Evolutionary conservation across 495 filamentous ascomycete species (phyloP).

Genomic region (Cercophora sp.): DNA sequence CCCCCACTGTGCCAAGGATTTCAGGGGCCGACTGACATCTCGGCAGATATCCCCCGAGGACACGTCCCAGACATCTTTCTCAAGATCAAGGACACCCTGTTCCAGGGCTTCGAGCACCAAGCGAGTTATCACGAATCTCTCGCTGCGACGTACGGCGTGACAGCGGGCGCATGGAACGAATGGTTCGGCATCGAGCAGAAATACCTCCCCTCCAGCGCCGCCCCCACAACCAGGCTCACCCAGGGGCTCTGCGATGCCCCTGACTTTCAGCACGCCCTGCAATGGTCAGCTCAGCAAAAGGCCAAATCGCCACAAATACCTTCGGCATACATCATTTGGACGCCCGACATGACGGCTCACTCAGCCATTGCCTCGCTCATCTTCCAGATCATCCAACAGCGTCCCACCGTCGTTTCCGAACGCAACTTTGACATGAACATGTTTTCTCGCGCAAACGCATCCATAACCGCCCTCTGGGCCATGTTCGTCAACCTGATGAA

Average conservation of each 20-base stretch:
- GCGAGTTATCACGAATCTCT: constrained; percentile 16
- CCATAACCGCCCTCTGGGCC: constrained; percentile 11
- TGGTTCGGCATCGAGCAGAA: constrained; percentile 17
- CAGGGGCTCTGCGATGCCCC: constrained; percentile 19
- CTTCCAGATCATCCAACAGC: constrained; percentile 18
- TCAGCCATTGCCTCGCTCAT: constrained; percentile 13
- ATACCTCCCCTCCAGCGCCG: constrained; percentile 11
- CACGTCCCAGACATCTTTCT: constrained; percentile 9
- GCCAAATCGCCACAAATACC: constrained; percentile 3
- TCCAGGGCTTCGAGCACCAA: constrained; percentile 9
- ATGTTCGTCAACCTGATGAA: constrained; percentile 8
- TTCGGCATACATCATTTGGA: constrained; percentile 14
- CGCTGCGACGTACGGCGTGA: constrained; percentile 17
- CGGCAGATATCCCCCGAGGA: not conserved
- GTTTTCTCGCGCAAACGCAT: constrained; percentile 4
- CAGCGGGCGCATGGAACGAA: constrained; percentile 13
- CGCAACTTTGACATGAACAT: constrained; percentile 1
- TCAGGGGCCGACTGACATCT: too few species aligned
- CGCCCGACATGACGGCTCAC: constrained; percentile 20
- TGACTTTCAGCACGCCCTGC: constrained; percentile 19
- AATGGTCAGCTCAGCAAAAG: constrained; percentile 13
- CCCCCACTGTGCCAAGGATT: too few species aligned
- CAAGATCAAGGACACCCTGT: constrained; percentile 16
- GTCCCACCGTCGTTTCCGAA: constrained; percentile 4
- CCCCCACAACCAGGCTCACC: constrained; percentile 1